These are phyloP conservation scores for Peniophora sp. DNA, from an alignment of 1,284 basidiomycete species.

Conservation along the genomic window DNA sequence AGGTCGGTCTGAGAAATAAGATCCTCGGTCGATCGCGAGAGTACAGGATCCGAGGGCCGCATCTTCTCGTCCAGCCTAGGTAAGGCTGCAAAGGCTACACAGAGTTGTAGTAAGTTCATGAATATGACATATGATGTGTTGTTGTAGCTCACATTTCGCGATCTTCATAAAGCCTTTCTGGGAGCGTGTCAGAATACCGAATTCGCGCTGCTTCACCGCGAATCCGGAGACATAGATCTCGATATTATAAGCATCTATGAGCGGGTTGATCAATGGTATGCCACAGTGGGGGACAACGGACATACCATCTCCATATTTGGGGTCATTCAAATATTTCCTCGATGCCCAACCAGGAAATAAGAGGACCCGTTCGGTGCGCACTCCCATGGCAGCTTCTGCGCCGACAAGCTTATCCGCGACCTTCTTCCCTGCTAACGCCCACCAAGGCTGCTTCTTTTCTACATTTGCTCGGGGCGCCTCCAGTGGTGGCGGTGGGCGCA, in stretches of 20 bases:
- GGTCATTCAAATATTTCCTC: constrained; percentile 9
- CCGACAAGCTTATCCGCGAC: constrained; percentile 16
- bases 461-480: constrained; percentile 9
- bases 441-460: constrained; percentile 30
- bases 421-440: constrained; percentile 30
- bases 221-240: constrained; percentile 72
- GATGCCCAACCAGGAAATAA: constrained; percentile 37
- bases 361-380: constrained; percentile 22
- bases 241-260: constrained; percentile 47
- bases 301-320: constrained; percentile 7
- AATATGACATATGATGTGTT: not conserved
- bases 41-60: not conserved
- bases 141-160: constrained; percentile 53
- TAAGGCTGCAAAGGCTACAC: constrained; percentile 53
- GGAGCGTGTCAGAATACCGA: constrained; percentile 59
- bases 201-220: constrained; percentile 53
- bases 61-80: constrained; percentile 31
- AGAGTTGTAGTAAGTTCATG: too few relatives aligned
- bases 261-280: not conserved
- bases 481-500: constrained; percentile 6
- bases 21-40: constrained; percentile 42
- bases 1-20: constrained; percentile 33
- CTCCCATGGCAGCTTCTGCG: constrained; percentile 13
- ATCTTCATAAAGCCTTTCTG: constrained; percentile 71
- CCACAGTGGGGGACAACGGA: not conserved